Evolutionary conservation across 78 protist species (phyloP).

Genomic region (Dictyostelium purpureum): DNA sequence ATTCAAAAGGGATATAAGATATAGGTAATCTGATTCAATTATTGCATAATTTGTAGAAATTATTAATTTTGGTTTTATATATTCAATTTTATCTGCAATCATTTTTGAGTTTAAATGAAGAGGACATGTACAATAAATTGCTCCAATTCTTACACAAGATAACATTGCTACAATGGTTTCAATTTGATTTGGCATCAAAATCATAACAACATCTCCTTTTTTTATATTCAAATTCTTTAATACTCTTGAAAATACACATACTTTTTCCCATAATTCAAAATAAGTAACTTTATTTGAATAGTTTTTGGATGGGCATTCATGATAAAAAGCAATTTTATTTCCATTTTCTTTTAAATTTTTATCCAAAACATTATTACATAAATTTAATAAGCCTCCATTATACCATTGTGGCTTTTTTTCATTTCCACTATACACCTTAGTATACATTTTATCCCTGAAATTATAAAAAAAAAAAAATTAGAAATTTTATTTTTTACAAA

Average conservation of each 20-base stretch:
- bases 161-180: constrained; percentile 87
- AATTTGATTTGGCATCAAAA: constrained; percentile 91
- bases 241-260: constrained; percentile 80
- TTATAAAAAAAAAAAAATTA: too few species aligned
- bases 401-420: constrained; percentile 78
- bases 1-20: background rate
- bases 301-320: constrained; percentile 72
- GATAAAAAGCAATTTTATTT: background rate
- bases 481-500: background rate
- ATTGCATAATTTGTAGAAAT: background rate
- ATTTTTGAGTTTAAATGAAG: too few species aligned
- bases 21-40: background rate
- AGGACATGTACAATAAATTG: constrained; percentile 61
- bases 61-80: background rate
- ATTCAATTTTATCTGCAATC: background rate
- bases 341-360: background rate
- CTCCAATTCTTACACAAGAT: constrained; percentile 96
- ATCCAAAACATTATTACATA: constrained; percentile 83
- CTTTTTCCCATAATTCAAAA: constrained; percentile 30
- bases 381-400: constrained; percentile 82
- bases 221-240: constrained; percentile 76
- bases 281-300: background rate
- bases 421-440: background rate
- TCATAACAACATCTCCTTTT: constrained; percentile 89
- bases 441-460: background rate